Evolutionary conservation across 2,329 filamentous ascomycete genomes (phyloP), one percentile per base, ranked within the genome.

Genomic region (Thelonectria rubi): DNA sequence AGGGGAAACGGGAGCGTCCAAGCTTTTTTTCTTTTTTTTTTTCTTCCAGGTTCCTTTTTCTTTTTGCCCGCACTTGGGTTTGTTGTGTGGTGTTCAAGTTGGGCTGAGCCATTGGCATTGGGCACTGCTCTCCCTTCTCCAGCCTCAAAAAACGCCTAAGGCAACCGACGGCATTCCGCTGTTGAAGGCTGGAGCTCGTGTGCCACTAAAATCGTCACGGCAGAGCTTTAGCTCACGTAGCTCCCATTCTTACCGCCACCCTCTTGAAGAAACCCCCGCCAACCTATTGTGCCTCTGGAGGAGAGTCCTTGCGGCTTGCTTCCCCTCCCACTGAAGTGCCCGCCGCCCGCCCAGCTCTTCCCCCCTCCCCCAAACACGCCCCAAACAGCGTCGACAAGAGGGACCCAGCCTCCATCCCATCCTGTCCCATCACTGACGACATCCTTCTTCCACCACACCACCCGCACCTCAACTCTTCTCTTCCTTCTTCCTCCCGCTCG

Each of bases 351-450:
- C 43, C 20, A 34, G 52, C 45, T 9, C 34, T 18, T 30, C 21
- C 18, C 34, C 32, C 15, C 18, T 24, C 54, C 54, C 37, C 43
- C 54, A 58, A 52, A 47, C 40, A 47, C 26, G 40, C 42, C 55
- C 59, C 42, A 60, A 49, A 52, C 55, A 48, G 57, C 54, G 52
- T 49, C 65, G 58, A 55, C 55, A 55, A 59, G 55, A 66, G 58
- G 58, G 46, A 56, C 53, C 60, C 56, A 66, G 62, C 64, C 64
- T 69, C 71, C 61, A 67, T 66, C 66, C 70, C 47, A 45, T 51
- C 55, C 47, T 46, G 34, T 46, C 52, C 46, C 72, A 68, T 73
- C 71, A 76, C 75, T 77, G 75, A 77, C 75, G 75, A 76, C 75
- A 76, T 76, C 67, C 69, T 68, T 70, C 46, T 57, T 47, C 54